Base-by-base conservation (phyloP, 2,329 filamentous ascomycete genomes). In the Penicillium griseofulvum region DNA sequence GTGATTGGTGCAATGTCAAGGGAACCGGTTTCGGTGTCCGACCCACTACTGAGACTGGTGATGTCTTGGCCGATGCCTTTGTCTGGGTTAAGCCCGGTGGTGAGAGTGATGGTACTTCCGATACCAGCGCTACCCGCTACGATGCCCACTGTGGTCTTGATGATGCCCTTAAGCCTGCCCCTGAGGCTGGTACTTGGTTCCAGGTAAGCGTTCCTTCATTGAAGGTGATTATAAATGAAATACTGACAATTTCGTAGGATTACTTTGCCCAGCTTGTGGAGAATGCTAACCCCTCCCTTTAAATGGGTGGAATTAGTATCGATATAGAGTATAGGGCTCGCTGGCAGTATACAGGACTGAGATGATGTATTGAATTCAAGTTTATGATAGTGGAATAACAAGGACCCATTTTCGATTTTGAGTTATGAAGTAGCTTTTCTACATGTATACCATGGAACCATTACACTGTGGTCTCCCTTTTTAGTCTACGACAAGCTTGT, bases 21-120 rank as follows among this genome's bases (percentile, higher is more conserved):
- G 82, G 80, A 31, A 82, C 84, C 55, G 86, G 86, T 8, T 88
- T 87, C 58, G 87, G 86, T 56, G 71, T 73, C n/a, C 80, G 84
- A n/a, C 85, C 85, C 1, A 82, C 81, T 4, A 78, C 83, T n/a
- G 76, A 83, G 66, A 88, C 86, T 9, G 83, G 82, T 14, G 79
- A 84, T 59, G 67, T 72, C 1, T 74, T 86, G 17, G 76, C 81
- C 33, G 87, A 89, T 68, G 84, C 86, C 38, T 86, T 88, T 61
- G 86, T 88, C 54, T 88, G 86, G 86, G 76, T 88, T 63, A 89
- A 88, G 80, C 86, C 86, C 5, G 86, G 86, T 60, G 80, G 79
- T 51, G 80, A 82, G 68, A 76, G 74, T 52, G 80, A 82, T 55
- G 79, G 79, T 53, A 81, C 79, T 36, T 80, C 76, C 34, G 71